A percentile compares a stretch with the other conserved stretches of the same genome.
Evolutionary conservation across 768 basidiomycete genomes (phyloP).

Genomic region (Stropharia rugosoannulata): DNA sequence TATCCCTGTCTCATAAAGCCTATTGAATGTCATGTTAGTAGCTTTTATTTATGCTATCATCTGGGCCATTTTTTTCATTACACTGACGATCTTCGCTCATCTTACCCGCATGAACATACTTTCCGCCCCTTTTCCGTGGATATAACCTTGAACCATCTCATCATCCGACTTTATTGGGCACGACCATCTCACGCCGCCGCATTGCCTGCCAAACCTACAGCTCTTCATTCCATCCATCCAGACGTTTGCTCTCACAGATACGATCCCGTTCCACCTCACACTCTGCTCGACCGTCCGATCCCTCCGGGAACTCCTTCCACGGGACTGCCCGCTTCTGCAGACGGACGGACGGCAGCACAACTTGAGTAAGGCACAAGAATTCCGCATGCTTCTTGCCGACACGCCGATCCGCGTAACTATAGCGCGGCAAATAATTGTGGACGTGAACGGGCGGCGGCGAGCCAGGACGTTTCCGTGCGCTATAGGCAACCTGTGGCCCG

Average conservation of each 20-base stretch:
- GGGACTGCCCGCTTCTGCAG: constrained; percentile 20
- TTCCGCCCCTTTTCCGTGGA: neutral
- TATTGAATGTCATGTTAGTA: constrained; percentile 52
- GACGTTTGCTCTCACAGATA: constrained; percentile 45
- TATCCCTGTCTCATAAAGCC: constrained; percentile 24
- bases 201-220: constrained; percentile 10
- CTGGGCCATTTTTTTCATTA: neutral
- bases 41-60: neutral
- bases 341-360: constrained; percentile 2
- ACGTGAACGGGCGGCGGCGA: constrained; percentile 35
- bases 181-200: neutral
- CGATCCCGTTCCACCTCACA: constrained; percentile 60
- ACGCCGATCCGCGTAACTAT: constrained; percentile 43
- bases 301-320: constrained; percentile 40
- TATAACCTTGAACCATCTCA: neutral
- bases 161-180: neutral
- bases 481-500: constrained; percentile 41
- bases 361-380: neutral
- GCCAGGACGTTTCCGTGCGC: constrained; percentile 39
- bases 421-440: constrained; percentile 43
- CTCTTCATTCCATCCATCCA: constrained; percentile 45
- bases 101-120: neutral
- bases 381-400: constrained; percentile 2
- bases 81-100: neutral
- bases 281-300: constrained; percentile 44